A percentile compares a stretch with the other conserved stretches of the same genome.
phyloP scores from a whole-genome alignment of 306 rosid genomes.

The Gynostemma pentaphyllum region DNA sequence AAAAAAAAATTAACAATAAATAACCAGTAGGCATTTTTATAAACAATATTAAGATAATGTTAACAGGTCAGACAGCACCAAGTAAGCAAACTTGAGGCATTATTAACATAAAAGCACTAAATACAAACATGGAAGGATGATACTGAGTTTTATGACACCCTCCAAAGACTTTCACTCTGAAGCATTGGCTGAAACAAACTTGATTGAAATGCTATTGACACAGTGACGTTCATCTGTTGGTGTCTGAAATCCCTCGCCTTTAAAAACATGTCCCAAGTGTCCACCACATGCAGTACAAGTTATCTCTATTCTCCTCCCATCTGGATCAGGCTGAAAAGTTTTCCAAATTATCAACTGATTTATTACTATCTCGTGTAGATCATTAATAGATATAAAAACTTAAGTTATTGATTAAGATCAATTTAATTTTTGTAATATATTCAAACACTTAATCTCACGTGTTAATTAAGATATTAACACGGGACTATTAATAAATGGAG shows the following conservation, averaged over 20 bases:
- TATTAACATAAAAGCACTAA: background rate
- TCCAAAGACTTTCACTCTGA: slow-evolving; percentile 19
- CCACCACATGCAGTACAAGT: slow-evolving; percentile 85
- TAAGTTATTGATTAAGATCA: no score
- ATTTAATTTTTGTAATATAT: no score
- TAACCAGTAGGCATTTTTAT: background rate
- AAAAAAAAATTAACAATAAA: background rate
- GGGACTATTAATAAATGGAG: no score
- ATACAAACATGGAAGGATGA: background rate
- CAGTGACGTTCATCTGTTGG: slow-evolving; percentile 87
- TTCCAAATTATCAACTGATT: background rate
- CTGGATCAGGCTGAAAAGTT: slow-evolving; percentile 60
- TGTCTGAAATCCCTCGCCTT: slow-evolving; percentile 66
- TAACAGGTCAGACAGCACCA: background rate
- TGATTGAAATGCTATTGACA: slow-evolving; percentile 75
- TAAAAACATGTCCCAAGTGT: slow-evolving; percentile 76
- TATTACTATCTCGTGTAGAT: no score
- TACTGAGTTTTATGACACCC: background rate
- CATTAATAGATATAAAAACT: no score
- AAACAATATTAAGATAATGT: background rate
- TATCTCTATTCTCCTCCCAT: slow-evolving; percentile 85
- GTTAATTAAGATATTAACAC: no score
- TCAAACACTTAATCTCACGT: no score
- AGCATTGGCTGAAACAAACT: slow-evolving; percentile 36
- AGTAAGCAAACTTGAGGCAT: background rate